Evolutionary conservation across 257 asterid species (phyloP).

Genomic region (Anisodus tanguticus): DNA sequence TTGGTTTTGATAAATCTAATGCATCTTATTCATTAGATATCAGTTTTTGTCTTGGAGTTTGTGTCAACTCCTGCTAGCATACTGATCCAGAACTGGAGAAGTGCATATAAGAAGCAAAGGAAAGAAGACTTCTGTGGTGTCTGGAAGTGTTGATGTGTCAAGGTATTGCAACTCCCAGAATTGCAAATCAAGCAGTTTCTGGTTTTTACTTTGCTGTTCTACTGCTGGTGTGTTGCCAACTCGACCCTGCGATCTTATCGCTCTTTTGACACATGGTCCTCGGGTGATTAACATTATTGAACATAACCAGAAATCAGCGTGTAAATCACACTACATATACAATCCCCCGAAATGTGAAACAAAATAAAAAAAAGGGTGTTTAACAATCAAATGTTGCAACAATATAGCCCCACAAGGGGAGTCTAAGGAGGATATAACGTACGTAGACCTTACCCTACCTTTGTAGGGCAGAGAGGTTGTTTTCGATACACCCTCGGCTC

Average conservation of each 20-base stretch:
- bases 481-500: too few species aligned
- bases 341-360: background rate
- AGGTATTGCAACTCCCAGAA: background rate
- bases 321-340: background rate
- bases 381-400: background rate
- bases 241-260: background rate
- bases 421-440: too few species aligned
- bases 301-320: background rate
- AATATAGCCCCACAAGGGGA: too few species aligned
- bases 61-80: background rate
- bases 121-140: background rate
- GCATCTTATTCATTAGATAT: background rate
- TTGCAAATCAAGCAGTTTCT: background rate
- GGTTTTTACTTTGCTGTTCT: background rate
- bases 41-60: background rate
- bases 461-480: too few species aligned
- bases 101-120: background rate
- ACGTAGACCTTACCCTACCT: too few species aligned
- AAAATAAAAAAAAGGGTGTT: background rate
- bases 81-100: background rate
- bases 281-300: background rate
- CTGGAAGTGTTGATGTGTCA: background rate
- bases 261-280: background rate
- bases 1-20: background rate
- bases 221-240: background rate